A percentile compares a stretch with the other conserved stretches of the same genome.
Evolutionary conservation across 2,329 filamentous ascomycete species (phyloP).

Genomic region (Aureobasidium namibiae): DNA sequence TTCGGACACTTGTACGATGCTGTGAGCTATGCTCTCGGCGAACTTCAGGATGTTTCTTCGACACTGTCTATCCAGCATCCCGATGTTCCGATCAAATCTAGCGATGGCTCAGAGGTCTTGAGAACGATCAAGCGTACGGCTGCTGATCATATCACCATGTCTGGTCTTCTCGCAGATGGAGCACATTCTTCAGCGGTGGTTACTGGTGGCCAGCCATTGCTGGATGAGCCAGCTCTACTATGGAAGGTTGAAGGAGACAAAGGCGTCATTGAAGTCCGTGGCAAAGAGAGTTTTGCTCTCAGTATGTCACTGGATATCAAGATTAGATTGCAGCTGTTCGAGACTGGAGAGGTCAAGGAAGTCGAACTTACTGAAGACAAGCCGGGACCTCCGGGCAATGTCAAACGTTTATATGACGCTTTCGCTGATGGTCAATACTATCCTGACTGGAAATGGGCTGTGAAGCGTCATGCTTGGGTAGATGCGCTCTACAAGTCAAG

Average conservation of each 20-base stretch:
- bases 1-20: slow-evolving; percentile 39
- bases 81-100: slow-evolving; percentile 29
- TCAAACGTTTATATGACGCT: slow-evolving; percentile 20
- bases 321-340: slow-evolving; percentile 18
- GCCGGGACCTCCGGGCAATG: slow-evolving; percentile 25
- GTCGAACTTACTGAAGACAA: slow-evolving; percentile 25
- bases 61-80: slow-evolving; percentile 41
- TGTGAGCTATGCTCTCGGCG: not conserved
- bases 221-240: slow-evolving; percentile 35
- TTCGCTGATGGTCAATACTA: slow-evolving; percentile 20
- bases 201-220: slow-evolving; percentile 43
- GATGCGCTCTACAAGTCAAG: slow-evolving; percentile 22
- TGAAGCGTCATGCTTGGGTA: slow-evolving; percentile 42
- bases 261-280: slow-evolving; percentile 31
- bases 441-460: slow-evolving; percentile 35
- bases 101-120: slow-evolving; percentile 23
- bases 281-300: not conserved
- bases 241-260: slow-evolving; percentile 45
- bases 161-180: slow-evolving; percentile 32
- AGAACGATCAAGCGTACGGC: slow-evolving; percentile 33
- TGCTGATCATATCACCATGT: slow-evolving; percentile 37
- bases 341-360: slow-evolving; percentile 21
- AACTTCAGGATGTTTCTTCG: slow-evolving; percentile 29
- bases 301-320: slow-evolving; percentile 7
- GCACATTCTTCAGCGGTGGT: slow-evolving; percentile 40